Conservation (phyloP, 2,329 filamentous ascomycete genomes). For the Aspergillus nomiae region DNA sequence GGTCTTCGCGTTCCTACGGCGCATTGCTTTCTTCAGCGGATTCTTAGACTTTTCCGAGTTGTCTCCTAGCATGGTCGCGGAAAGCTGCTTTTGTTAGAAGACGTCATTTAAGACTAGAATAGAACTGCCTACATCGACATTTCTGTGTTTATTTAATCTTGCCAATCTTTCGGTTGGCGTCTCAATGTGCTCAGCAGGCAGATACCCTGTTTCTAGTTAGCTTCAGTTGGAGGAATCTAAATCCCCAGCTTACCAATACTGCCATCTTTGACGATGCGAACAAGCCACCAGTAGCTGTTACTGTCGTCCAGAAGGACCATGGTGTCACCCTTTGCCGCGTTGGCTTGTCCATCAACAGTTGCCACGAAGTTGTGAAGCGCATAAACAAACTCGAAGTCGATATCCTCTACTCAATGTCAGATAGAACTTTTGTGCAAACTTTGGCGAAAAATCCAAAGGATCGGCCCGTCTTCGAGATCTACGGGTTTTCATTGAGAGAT, state of each 20-base stretch:
- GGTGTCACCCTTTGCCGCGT: slow-evolving; percentile 96
- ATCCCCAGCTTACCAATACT: slow-evolving; percentile 70
- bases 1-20: slow-evolving; percentile 77
- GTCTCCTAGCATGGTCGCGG: slow-evolving; percentile 71
- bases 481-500: not conserved
- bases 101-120: not conserved
- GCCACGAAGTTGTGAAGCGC: slow-evolving; percentile 96
- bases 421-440: slow-evolving; percentile 61
- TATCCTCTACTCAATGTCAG: slow-evolving; percentile 96
- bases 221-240: slow-evolving; percentile 19
- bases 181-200: slow-evolving; percentile 97
- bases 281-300: slow-evolving; percentile 99
- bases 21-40: slow-evolving; percentile 80
- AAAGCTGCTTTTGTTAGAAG: slow-evolving; percentile 53
- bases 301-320: slow-evolving; percentile 98
- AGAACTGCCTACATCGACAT: slow-evolving; percentile 76
- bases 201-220: slow-evolving; percentile 66
- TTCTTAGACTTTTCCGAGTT: slow-evolving; percentile 79
- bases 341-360: slow-evolving; percentile 96
- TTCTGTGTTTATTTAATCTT: slow-evolving; percentile 94
- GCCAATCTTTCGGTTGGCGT: slow-evolving; percentile 94
- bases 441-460: not conserved
- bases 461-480: not conserved
- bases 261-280: slow-evolving; percentile 94
- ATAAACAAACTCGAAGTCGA: slow-evolving; percentile 99